Evolutionary conservation across 1,284 basidiomycete genomes (phyloP), one percentile per base, ranked within the genome.

Genomic region (Cerioporus squamosus): DNA sequence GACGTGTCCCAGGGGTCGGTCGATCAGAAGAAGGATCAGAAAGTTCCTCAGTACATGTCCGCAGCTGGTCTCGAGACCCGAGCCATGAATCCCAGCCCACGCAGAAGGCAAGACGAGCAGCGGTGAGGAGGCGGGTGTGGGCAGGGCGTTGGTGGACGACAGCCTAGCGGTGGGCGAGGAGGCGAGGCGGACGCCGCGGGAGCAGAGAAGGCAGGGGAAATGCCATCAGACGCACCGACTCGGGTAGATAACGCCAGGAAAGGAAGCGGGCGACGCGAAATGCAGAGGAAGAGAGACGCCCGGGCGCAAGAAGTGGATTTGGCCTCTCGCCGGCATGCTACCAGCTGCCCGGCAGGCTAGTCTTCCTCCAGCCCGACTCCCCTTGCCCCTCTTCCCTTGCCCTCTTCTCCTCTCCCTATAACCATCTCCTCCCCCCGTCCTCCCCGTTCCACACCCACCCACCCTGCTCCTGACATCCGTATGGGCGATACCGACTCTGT

Each of bases 401-500:
- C 55, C 53, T 50, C 44, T 49, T 24, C 44, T 15, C 33, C 33
- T 36, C 6, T 12, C 33, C 33, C 10, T 12, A 36, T 10, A 7
- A 10, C 10, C 45, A 17, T 39, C 45, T 14, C 42, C 59, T 53
- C 45, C 46, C 48, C 17, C 46, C 49, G 36, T 36, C 55, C 48
- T 55, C 36, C 31, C 53, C 62, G 51, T 53, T 39, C 24, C 55
- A 20, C n/a, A 45, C 29, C 24, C 26, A 9, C 42, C 44, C 42
- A 26, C 23, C 31, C 43, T n/a, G 8, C 38, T 18, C 20, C 38
- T 44, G 36, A 39, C 23, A 55, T 49, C 53, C 59, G 62, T 53
- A 64, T 64, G 62, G 53, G 62, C 59, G 62, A 61, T 56, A 62
- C 68, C 47, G 67, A 67, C 65, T 68, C 66, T 60, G 66, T 84